Evolutionary conservation across 495 filamentous ascomycete genomes (phyloP).

Genomic region (Talaromyces borbonicus): DNA sequence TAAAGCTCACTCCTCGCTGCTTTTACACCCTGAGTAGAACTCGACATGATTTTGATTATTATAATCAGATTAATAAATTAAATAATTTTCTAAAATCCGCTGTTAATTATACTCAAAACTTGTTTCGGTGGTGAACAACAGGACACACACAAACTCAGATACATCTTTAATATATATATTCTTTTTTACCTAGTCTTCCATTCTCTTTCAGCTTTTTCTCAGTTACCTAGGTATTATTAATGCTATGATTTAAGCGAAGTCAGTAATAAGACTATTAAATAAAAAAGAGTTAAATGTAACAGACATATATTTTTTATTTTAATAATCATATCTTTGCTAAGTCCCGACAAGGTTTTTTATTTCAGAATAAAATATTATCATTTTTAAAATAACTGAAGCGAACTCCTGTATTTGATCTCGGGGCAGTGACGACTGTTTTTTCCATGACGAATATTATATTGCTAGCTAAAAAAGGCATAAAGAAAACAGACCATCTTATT

Average conservation of each 20-base stretch:
- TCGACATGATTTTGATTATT: too few relatives aligned
- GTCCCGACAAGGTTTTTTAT: conserved; percentile 7
- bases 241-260: background rate
- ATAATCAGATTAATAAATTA: too few relatives aligned
- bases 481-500: conserved; percentile 24
- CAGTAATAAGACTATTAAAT: background rate
- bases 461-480: conserved; percentile 22
- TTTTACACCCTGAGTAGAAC: too few relatives aligned
- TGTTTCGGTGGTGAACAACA: conserved; percentile 24
- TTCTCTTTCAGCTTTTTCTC: conserved; percentile 2
- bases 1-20: too few relatives aligned
- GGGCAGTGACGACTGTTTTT: conserved; percentile 17
- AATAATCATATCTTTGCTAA: conserved; percentile 17
- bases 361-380: conserved; percentile 8
- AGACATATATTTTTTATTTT: conserved; percentile 14
- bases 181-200: conserved; percentile 16
- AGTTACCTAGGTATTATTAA: background rate
- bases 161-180: conserved; percentile 30
- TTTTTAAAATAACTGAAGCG: conserved; percentile 7
- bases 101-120: too few relatives aligned
- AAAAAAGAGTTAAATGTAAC: background rate
- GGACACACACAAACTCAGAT: conserved; percentile 17
- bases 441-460: conserved; percentile 19
- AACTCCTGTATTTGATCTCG: conserved; percentile 8
- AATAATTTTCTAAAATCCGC: too few relatives aligned